Conservation (phyloP, 352 stramenopile genomes). For the Elongisporangium anandrum region DNA sequence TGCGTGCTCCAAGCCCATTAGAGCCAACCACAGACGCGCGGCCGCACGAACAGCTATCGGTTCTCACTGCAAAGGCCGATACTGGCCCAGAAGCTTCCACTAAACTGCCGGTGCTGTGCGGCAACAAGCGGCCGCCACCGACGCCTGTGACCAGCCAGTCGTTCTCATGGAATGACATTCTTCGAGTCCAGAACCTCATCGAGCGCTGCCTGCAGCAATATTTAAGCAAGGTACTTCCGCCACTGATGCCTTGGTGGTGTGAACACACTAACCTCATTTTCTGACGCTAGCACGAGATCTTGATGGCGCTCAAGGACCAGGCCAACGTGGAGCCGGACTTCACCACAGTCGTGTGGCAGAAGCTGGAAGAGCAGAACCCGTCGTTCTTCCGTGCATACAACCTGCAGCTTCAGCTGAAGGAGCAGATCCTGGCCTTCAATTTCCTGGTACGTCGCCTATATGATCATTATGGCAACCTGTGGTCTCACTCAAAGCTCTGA, state of each 20-base stretch:
- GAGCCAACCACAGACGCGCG: background rate
- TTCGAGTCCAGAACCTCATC: conserved; percentile 87
- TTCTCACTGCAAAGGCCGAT: background rate
- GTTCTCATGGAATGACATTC: conserved; percentile 88
- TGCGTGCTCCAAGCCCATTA: background rate
- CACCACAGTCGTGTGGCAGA: conserved; percentile 86
- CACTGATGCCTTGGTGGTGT: background rate
- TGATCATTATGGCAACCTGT: background rate
- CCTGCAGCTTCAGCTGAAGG: conserved; percentile 82
- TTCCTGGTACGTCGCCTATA: conserved; percentile 69
- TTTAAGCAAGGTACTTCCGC: conserved; percentile 76
- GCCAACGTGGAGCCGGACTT: conserved; percentile 84
- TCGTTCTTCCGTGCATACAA: conserved; percentile 87
- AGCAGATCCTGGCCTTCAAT: conserved; percentile 91
- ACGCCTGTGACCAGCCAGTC: conserved; percentile 21
- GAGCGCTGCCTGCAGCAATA: conserved; percentile 89
- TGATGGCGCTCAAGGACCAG: conserved; percentile 56
- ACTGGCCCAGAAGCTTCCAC: background rate
- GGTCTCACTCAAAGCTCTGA: background rate
- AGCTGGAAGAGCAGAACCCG: conserved; percentile 89
- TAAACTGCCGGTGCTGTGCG: background rate
- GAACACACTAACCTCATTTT: too few species aligned
- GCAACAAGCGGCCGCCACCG: conserved; percentile 17
- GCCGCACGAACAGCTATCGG: background rate
- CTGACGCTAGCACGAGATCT: conserved; percentile 68